Evolutionary conservation across 1,284 basidiomycete species (phyloP), one percentile per base, ranked within the genome.

Genomic region (Apiotrichum mycotoxinovorans): DNA sequence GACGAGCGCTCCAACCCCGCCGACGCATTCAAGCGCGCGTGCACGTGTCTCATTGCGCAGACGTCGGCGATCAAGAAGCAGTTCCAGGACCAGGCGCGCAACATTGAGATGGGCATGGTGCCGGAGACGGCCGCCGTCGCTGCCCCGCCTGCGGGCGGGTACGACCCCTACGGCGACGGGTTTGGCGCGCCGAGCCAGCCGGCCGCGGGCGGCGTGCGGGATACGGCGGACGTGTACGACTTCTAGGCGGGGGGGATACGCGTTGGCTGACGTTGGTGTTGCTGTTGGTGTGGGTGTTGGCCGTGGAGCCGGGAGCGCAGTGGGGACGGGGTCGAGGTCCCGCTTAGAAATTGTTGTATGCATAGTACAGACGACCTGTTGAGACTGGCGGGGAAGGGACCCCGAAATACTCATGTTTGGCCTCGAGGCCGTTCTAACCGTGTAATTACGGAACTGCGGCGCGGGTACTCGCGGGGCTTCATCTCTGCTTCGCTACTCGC

Each of bases 1-100:
- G 92, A 98, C 76, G 93, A 93, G 25, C 82, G 84, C 1, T 73
- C 87, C 48, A 89, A 93, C 22, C 93, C 95, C 0, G 83, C 89
- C 60, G 86, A 85, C 45, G 85, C 87, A 20, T 84, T 98, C 40
- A 89, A 94, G 72, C 82, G 87, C 60, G 91, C 92, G 0, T 91
- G 90, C 72, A 84, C 83, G 51, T 84, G 87, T 63, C 83, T 98
- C 57, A 92, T 98, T 59, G 84, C 83, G 1, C 87, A 86, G 41
- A 81, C 95, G 57, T 80, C 74, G 42, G 65, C 67, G 18, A 63
- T 83, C 54, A 79, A 80, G 69, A 66, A 71, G 48, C 71, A 77
- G 45, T 82, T 81, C 70, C 61, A 71, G 42, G 75, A 79, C 26
- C 80, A 82, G 67, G 78, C 80, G 44, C 77, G 78, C 61, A 72